phyloP scores from a whole-genome alignment of 2,329 filamentous ascomycete genomes.

The Myrmaecium sp. region DNA sequence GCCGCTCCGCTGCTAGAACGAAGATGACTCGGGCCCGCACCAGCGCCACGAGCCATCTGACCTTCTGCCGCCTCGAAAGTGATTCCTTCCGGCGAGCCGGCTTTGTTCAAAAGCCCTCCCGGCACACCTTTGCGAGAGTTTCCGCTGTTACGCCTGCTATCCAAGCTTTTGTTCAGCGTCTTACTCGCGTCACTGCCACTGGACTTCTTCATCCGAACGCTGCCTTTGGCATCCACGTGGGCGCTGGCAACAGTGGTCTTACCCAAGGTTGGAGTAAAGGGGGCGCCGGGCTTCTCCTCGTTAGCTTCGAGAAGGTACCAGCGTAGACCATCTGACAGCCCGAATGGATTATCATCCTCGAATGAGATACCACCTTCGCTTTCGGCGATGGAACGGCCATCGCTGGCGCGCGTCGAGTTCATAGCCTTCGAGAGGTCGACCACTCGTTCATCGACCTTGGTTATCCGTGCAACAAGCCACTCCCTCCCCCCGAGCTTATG shows the following conservation, averaged over 20 bases:
- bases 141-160: constrained; percentile 78
- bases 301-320: constrained; percentile 93
- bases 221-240: constrained; percentile 72
- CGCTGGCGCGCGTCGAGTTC: constrained; percentile 30
- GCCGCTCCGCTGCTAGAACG: constrained; percentile 10
- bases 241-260: constrained; percentile 85
- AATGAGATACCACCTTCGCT: constrained; percentile 37
- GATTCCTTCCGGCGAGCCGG: constrained; percentile 12
- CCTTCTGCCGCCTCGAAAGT: constrained; percentile 10
- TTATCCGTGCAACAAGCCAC: constrained; percentile 92
- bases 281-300: constrained; percentile 78
- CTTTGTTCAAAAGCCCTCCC: constrained; percentile 8
- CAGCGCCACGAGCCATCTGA: constrained; percentile 14
- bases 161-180: constrained; percentile 61
- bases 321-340: constrained; percentile 80
- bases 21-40: constrained; percentile 15
- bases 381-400: constrained; percentile 29
- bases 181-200: constrained; percentile 29
- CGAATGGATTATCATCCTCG: constrained; percentile 93
- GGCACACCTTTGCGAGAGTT: constrained; percentile 59
- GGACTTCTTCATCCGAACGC: constrained; percentile 28
- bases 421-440: constrained; percentile 79
- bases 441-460: constrained; percentile 77
- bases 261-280: constrained; percentile 78
- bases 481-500: constrained; percentile 75